These are phyloP conservation scores for Fragosphaeria purpurea DNA, from an alignment of 2,329 filamentous ascomycete genomes.

Conservation along the genomic window DNA sequence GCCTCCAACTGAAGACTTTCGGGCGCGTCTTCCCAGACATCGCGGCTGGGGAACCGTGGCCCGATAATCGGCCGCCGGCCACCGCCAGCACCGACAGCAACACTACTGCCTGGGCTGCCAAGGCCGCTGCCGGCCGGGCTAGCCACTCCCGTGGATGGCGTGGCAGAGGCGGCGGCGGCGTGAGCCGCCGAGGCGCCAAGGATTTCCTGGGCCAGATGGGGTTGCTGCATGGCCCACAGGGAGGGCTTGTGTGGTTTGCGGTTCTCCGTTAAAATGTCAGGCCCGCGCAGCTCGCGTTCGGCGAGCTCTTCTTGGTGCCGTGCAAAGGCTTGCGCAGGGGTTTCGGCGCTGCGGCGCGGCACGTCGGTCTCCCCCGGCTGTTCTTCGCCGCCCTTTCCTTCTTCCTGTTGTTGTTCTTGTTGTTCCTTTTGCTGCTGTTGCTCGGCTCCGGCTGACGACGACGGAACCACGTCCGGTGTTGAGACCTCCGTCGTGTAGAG, in stretches of 20 bases:
- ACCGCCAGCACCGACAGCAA: not conserved
- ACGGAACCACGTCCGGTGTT: slow-evolving; percentile 52
- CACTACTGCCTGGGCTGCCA: slow-evolving; percentile 15
- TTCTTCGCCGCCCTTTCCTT: slow-evolving; percentile 12
- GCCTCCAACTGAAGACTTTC: slow-evolving; percentile 74
- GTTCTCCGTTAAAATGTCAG: slow-evolving; percentile 11
- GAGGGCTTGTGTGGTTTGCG: slow-evolving; percentile 39
- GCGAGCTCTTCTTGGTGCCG: slow-evolving; percentile 56
- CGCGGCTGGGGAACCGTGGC: slow-evolving; percentile 77
- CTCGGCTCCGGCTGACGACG: slow-evolving; percentile 14
- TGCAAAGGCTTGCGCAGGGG: slow-evolving; percentile 55
- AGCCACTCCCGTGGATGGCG: no score
- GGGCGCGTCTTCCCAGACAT: slow-evolving; percentile 91
- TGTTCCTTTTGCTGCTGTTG: slow-evolving; percentile 13
- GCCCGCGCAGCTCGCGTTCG: slow-evolving; percentile 30
- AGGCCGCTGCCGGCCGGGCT: no score
- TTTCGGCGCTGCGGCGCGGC: slow-evolving; percentile 35
- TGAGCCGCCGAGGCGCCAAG: not conserved
- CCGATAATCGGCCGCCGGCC: slow-evolving; percentile 39
- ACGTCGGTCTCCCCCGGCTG: slow-evolving; percentile 19
- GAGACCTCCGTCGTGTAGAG: slow-evolving; percentile 73
- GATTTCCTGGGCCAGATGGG: slow-evolving; percentile 40
- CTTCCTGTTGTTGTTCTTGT: slow-evolving; percentile 16
- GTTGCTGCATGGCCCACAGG: slow-evolving; percentile 36
- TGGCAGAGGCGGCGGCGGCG: not conserved